Evolutionary conservation across 148 eudicot species (phyloP).

Genomic region (Nepenthes mirabilis): DNA sequence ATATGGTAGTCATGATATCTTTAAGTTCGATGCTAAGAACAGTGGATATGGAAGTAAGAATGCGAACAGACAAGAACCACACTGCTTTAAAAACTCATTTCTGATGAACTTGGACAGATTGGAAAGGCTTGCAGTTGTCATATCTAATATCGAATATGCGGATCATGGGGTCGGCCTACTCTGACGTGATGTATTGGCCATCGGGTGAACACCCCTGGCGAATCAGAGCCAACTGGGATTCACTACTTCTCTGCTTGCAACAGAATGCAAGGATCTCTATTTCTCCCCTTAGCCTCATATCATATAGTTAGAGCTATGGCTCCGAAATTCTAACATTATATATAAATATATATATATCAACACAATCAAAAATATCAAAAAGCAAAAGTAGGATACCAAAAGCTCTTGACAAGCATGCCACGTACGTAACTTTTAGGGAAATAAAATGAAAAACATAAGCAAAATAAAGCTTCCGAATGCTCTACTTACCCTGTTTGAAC

Average conservation of each 20-base stretch:
- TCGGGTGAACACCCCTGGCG: conserved; percentile 98
- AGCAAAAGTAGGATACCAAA: no score
- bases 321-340: conserved; percentile 54
- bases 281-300: conserved; percentile 48
- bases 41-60: conserved; percentile 48
- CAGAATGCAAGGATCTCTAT: conserved; percentile 73
- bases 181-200: conserved; percentile 80
- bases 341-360: no score
- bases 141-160: conserved; percentile 88
- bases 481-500: conserved; percentile 79
- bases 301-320: conserved; percentile 74
- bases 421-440: no score
- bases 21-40: no score
- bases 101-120: conserved; percentile 71
- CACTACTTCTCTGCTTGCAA: conserved; percentile 58
- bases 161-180: conserved; percentile 78
- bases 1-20: no score
- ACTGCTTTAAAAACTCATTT: conserved; percentile 81
- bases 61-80: conserved; percentile 66
- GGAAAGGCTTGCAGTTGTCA: conserved; percentile 62
- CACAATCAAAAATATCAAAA: no score
- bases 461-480: no score
- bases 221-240: conserved; percentile 85
- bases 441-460: no score
- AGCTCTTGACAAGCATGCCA: no score